Conservation (phyloP, 192 early-diverging fungal species). For the Jimgerdemannia flammicorona region DNA sequence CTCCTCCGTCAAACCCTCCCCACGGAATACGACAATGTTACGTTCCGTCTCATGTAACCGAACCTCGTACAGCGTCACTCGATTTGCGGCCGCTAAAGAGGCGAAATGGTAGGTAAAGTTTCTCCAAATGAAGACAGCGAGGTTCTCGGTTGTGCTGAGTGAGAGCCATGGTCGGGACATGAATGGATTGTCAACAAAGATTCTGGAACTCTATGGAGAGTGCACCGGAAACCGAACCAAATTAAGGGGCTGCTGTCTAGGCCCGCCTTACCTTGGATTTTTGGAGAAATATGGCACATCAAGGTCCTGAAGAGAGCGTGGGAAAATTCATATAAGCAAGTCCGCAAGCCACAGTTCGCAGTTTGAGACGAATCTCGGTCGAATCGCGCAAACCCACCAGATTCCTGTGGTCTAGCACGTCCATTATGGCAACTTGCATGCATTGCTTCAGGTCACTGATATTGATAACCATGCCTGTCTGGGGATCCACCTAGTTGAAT, state of each 20-base stretch:
- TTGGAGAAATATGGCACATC: conserved; percentile 76
- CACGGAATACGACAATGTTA: conserved; percentile 66
- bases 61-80: conserved; percentile 49
- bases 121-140: conserved; percentile 84
- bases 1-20: conserved; percentile 38
- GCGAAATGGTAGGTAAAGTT: conserved; percentile 31
- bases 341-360: too few species aligned
- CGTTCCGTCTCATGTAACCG: conserved; percentile 65
- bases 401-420: conserved; percentile 84
- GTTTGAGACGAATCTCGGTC: too few species aligned
- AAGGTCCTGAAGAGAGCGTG: conserved; percentile 50
- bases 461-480: conserved; percentile 88
- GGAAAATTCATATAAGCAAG: neutral
- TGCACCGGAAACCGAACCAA: too few species aligned
- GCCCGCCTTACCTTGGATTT: conserved; percentile 29
- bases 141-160: conserved; percentile 85
- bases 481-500: conserved; percentile 51
- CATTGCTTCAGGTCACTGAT: conserved; percentile 74
- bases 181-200: too few species aligned
- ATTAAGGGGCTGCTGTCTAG: too few species aligned
- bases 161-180: neutral
- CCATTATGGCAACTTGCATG: conserved; percentile 68
- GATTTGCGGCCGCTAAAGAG: conserved; percentile 19
- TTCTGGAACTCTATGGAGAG: too few species aligned
- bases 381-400: conserved; percentile 43